phyloP scores from a whole-genome alignment of 192 early-diverging fungal genomes.

The Coemansia sp. region DNA sequence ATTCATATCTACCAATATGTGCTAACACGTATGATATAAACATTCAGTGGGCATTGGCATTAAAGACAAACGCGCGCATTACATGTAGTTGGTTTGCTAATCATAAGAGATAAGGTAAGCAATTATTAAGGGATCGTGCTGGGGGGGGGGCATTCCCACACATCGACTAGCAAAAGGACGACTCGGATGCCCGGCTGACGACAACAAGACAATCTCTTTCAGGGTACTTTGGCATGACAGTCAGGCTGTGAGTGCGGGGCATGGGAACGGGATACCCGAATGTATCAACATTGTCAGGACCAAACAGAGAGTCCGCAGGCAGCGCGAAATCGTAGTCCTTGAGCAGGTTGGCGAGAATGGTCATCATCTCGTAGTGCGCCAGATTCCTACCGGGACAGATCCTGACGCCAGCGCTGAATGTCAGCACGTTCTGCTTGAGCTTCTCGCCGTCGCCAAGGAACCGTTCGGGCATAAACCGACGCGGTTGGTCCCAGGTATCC shows the following conservation, averaged over 20 bases:
- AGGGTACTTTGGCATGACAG: constrained; percentile 24
- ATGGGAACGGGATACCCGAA: constrained; percentile 20
- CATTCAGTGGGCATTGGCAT: too few species aligned
- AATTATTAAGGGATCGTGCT: too few species aligned
- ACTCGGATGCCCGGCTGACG: not conserved
- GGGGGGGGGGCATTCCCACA: too few species aligned
- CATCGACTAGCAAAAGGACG: not conserved
- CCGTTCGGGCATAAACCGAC: constrained; percentile 43
- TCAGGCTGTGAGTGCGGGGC: constrained; percentile 23
- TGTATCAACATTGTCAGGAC: constrained; percentile 9
- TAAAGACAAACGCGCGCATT: too few species aligned
- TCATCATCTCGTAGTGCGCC: constrained; percentile 46
- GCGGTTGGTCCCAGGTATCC: constrained; percentile 24
- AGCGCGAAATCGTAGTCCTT: constrained; percentile 39
- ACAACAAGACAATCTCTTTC: constrained; percentile 38
- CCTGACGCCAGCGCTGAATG: constrained; percentile 42
- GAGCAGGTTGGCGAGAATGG: constrained; percentile 35
- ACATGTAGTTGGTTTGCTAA: too few species aligned
- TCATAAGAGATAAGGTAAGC: too few species aligned
- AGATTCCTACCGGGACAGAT: constrained; percentile 40
- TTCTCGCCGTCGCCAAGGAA: constrained; percentile 26
- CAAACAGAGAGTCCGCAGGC: constrained; percentile 18
- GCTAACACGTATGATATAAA: too few species aligned
- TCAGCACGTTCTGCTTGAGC: constrained; percentile 26
- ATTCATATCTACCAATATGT: too few species aligned